Percentiles rank a stretch among this genome's conserved stretches.
These are phyloP conservation scores for Wickerhamomyces tratensis DNA, from an alignment of 805 yeast genomes.

Conservation along the genomic window DNA sequence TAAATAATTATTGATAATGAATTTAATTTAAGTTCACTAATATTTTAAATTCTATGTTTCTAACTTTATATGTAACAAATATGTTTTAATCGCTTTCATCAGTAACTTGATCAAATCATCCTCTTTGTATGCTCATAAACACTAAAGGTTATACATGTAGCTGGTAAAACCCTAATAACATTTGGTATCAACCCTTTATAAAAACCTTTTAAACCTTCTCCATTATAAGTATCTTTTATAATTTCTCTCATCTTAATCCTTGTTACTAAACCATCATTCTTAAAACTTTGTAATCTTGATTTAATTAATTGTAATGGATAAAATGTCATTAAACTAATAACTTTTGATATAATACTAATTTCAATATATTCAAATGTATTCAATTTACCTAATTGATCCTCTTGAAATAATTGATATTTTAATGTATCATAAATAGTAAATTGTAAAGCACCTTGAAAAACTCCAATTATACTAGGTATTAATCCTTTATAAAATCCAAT, in stretches of 20 bases:
- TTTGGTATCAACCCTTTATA: constrained; percentile 82
- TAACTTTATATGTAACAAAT: too few species aligned
- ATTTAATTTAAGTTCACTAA: too few species aligned
- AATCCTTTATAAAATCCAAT: constrained; percentile 65
- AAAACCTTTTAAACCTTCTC: constrained; percentile 58
- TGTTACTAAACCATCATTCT: constrained; percentile 1
- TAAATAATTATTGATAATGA: too few species aligned
- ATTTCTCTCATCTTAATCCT: constrained; percentile 22
- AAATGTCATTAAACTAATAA: constrained; percentile 52
- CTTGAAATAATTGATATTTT: constrained; percentile 31
- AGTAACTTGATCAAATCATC: too few species aligned
- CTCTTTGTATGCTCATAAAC: constrained; percentile 61
- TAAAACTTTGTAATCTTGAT: constrained; percentile 55
- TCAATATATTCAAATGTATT: constrained; percentile 49
- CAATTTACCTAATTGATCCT: constrained; percentile 18
- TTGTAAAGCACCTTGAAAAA: constrained; percentile 84
- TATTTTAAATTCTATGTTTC: too few species aligned
- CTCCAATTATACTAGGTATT: constrained; percentile 67
- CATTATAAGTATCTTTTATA: constrained; percentile 26
- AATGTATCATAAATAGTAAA: constrained; percentile 77
- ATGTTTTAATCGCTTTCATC: too few species aligned
- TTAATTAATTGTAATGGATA: constrained; percentile 83
- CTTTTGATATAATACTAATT: constrained; percentile 61
- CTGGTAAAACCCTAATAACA: constrained; percentile 76
- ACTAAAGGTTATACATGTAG: constrained; percentile 83